Conservation (phyloP, 2,329 filamentous ascomycete species). For the Fonsecaea nubica region DNA sequence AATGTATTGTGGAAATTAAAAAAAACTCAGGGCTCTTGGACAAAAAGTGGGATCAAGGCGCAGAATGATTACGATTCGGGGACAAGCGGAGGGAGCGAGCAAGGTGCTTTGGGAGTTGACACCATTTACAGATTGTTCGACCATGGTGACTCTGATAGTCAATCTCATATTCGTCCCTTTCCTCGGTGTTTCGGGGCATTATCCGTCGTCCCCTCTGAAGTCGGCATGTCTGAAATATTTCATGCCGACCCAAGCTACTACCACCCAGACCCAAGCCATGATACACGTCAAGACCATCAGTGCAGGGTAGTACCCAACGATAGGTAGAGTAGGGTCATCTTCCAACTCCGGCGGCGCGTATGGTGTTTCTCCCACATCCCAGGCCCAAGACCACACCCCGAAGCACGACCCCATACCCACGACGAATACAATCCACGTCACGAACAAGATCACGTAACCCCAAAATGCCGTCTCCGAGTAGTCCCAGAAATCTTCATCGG, state of each 20-base stretch:
- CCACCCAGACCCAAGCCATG: slow-evolving; percentile 99
- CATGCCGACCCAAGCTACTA: slow-evolving; percentile 98
- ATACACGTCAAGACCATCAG: slow-evolving; percentile 90
- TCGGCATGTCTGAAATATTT: slow-evolving; percentile 99
- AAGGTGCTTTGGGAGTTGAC: slow-evolving; percentile 12
- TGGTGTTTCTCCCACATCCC: slow-evolving; percentile 95
- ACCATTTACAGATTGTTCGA: not conserved
- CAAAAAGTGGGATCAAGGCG: not conserved
- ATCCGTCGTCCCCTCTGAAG: slow-evolving; percentile 69
- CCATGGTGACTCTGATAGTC: not conserved
- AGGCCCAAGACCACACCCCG: slow-evolving; percentile 93
- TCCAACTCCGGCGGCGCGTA: slow-evolving; percentile 95
- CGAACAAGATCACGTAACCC: slow-evolving; percentile 90
- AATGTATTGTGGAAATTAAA: not conserved
- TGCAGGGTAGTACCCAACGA: slow-evolving; percentile 95
- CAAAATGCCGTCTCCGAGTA: slow-evolving; percentile 97
- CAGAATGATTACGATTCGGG: not conserved
- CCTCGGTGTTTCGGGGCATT: not conserved
- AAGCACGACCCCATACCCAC: slow-evolving; percentile 95
- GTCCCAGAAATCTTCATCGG: slow-evolving; percentile 71
- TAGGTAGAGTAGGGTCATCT: slow-evolving; percentile 91
- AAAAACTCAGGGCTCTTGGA: not conserved
- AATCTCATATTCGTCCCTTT: not conserved
- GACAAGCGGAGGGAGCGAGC: not conserved
- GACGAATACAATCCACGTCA: slow-evolving; percentile 96